Percentiles rank a stretch among this genome's conserved stretches.
These are phyloP conservation scores for Scheffersomyces stipitis DNA, from an alignment of 805 yeast genomes.

Conservation along the genomic window DNA sequence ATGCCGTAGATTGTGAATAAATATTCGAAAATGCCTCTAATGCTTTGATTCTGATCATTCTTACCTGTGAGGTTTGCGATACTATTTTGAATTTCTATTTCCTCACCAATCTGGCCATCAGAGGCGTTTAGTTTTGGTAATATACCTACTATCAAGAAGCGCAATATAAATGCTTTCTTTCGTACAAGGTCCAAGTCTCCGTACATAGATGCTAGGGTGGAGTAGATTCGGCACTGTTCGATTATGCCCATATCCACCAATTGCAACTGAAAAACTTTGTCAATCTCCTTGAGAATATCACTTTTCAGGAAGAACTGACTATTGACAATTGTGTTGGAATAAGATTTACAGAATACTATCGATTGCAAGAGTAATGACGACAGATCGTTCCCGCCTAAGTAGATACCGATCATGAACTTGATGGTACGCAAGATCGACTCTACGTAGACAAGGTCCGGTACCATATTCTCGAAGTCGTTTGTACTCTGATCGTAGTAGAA, in stretches of 20 bases:
- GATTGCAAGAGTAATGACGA: constrained; percentile 40
- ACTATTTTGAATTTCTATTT: neutral
- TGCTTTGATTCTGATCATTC: constrained; percentile 12
- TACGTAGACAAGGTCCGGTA: constrained; percentile 77
- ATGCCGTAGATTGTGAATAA: constrained; percentile 58
- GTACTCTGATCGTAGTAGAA: constrained; percentile 45
- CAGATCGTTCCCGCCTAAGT: constrained; percentile 44
- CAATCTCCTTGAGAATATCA: constrained; percentile 44
- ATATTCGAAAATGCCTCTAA: constrained; percentile 46
- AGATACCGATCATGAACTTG: constrained; percentile 56
- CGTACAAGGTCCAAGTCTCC: constrained; percentile 59
- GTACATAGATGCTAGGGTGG: constrained; percentile 65
- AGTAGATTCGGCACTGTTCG: constrained; percentile 63
- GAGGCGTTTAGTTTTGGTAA: constrained; percentile 31
- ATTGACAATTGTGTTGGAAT: constrained; percentile 7
- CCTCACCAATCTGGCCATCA: constrained; percentile 1
- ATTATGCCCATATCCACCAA: constrained; percentile 33
- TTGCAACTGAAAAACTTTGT: constrained; percentile 35
- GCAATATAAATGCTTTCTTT: constrained; percentile 67
- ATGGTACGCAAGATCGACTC: constrained; percentile 67
- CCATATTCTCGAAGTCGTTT: constrained; percentile 64
- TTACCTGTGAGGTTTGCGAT: constrained; percentile 3
- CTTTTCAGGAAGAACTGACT: constrained; percentile 20
- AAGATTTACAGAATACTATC: constrained; percentile 42
- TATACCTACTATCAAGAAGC: constrained; percentile 59